A percentile compares a stretch with the other conserved stretches of the same genome.
Evolutionary conservation across 495 filamentous ascomycete species (phyloP).

Genomic region (Mytilinidion resinicola): DNA sequence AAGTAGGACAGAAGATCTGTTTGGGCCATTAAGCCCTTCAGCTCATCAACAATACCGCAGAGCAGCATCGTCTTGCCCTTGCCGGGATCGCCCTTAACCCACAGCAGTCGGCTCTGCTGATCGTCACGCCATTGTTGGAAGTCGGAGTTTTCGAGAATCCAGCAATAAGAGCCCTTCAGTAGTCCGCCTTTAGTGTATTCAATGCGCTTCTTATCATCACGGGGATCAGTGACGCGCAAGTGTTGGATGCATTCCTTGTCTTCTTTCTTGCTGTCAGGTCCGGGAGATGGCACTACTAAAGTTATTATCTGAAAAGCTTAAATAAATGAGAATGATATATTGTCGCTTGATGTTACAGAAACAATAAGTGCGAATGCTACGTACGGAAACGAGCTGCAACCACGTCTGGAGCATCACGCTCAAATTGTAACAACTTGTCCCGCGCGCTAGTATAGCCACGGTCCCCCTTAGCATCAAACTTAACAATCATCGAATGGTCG

Average conservation of each 20-base stretch:
- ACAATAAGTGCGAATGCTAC: not conserved
- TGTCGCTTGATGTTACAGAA: no score
- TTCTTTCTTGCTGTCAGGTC: not conserved
- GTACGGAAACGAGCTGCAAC: not conserved
- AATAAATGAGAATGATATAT: not conserved
- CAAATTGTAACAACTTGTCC: slow-evolving; percentile 5
- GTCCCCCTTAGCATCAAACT: slow-evolving; percentile 17
- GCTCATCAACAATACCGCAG: slow-evolving; percentile 5
- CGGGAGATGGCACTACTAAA: not conserved
- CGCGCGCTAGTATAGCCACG: slow-evolving; percentile 9
- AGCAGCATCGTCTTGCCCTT: slow-evolving; percentile 36
- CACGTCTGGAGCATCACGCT: slow-evolving; percentile 4
- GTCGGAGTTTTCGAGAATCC: slow-evolving; percentile 37
- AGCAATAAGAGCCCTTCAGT: slow-evolving; percentile 38
- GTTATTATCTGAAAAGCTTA: not conserved
- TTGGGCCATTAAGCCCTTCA: not conserved
- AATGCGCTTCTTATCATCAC: no score
- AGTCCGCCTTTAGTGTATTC: slow-evolving; percentile 43
- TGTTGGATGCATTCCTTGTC: slow-evolving; percentile 29
- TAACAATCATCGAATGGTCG: slow-evolving; percentile 30
- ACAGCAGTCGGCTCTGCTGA: slow-evolving; percentile 34
- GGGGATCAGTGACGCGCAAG: slow-evolving; percentile 1
- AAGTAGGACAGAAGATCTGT: slow-evolving; percentile 2
- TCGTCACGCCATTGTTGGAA: slow-evolving; percentile 35
- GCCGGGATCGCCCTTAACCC: slow-evolving; percentile 40